Conservation (phyloP, 257 asterid species). For the Pogostemon cablin region DNA sequence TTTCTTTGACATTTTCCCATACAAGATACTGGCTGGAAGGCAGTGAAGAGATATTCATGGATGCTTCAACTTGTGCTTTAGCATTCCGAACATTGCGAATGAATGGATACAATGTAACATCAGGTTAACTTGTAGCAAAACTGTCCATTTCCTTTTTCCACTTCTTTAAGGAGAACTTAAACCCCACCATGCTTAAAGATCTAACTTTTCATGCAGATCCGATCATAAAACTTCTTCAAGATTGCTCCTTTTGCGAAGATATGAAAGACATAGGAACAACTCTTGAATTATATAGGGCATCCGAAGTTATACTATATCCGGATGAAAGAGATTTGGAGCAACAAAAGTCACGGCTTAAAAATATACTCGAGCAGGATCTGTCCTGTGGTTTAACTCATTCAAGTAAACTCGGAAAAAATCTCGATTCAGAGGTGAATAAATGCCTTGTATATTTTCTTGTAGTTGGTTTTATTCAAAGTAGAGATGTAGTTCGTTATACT, state of each 20-base stretch:
- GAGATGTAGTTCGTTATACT: neutral
- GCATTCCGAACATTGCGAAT: slow-evolving; percentile 73
- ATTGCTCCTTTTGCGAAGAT: slow-evolving; percentile 45
- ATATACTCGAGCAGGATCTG: slow-evolving; percentile 52
- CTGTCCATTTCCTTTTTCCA: neutral
- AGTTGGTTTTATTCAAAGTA: slow-evolving; percentile 14
- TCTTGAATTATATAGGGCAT: slow-evolving; percentile 71
- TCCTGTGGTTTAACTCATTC: slow-evolving; percentile 38
- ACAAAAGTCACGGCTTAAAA: slow-evolving; percentile 50
- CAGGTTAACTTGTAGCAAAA: slow-evolving; percentile 50
- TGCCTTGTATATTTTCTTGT: slow-evolving; percentile 22
- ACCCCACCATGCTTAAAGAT: neutral
- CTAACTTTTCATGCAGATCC: slow-evolving; percentile 49
- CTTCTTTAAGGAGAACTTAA: slow-evolving; percentile 16
- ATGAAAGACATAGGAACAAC: slow-evolving; percentile 47
- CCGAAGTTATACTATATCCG: slow-evolving; percentile 56
- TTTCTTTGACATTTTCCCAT: slow-evolving; percentile 42
- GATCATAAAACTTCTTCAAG: slow-evolving; percentile 47
- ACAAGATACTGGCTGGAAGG: slow-evolving; percentile 84
- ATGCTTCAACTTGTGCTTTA: slow-evolving; percentile 72
- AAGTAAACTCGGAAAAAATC: slow-evolving; percentile 38
- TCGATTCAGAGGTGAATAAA: slow-evolving; percentile 59
- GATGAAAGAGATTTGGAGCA: slow-evolving; percentile 55
- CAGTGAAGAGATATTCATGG: slow-evolving; percentile 78
- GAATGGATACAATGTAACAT: slow-evolving; percentile 69